phyloP scores from a whole-genome alignment of 495 filamentous ascomycete species.

The Talaromyces wortmannii region DNA sequence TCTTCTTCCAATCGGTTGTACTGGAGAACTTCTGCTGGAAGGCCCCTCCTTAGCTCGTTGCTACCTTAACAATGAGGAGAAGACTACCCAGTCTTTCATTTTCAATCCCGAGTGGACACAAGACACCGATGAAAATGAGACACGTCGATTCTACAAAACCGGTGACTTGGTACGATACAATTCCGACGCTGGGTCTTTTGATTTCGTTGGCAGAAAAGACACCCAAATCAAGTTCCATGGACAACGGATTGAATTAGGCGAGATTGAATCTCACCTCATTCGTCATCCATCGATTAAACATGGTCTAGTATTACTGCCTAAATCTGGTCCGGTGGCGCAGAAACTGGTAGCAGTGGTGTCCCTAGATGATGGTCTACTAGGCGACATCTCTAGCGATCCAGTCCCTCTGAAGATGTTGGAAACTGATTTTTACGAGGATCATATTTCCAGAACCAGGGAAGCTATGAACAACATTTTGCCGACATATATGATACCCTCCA shows the following conservation, averaged over 20 bases:
- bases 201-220: conserved; percentile 58
- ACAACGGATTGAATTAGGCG: conserved; percentile 58
- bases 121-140: conserved; percentile 7
- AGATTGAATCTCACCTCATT: conserved; percentile 52
- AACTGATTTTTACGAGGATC: conserved; percentile 10
- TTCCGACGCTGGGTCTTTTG: conserved; percentile 47
- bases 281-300: conserved; percentile 25
- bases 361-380: conserved; percentile 13
- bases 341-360: conserved; percentile 33
- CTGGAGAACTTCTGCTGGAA: conserved; percentile 44
- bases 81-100: conserved; percentile 38
- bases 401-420: conserved; percentile 22
- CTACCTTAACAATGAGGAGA: conserved; percentile 31
- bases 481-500: conserved; percentile 49
- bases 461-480: conserved; percentile 29
- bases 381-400: conserved; percentile 12
- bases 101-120: conserved; percentile 32
- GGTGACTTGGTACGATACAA: conserved; percentile 58
- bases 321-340: conserved; percentile 29
- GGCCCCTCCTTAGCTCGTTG: conserved; percentile 40
- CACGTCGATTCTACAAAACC: conserved; percentile 58
- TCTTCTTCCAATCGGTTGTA: conserved; percentile 41
- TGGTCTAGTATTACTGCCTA: conserved; percentile 35
- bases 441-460: conserved; percentile 26
- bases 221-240: conserved; percentile 63